These are phyloP conservation scores for Madurella mycetomatis DNA, from an alignment of 2,329 filamentous ascomycete species.

Conservation along the genomic window DNA sequence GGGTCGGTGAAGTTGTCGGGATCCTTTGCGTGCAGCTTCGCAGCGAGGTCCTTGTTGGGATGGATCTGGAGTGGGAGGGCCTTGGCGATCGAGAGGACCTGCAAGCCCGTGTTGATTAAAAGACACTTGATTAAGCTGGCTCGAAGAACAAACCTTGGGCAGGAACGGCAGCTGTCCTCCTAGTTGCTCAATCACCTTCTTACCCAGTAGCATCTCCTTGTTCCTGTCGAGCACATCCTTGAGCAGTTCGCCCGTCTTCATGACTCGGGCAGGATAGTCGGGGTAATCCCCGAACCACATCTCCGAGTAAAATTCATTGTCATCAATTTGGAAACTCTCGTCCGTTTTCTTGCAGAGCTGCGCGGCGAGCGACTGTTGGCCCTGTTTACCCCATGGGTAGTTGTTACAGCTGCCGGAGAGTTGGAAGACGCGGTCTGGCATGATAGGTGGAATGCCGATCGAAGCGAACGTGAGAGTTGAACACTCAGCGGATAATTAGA, in stretches of 20 bases:
- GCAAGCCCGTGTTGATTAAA: constrained; percentile 4
- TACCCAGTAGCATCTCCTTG: constrained; percentile 59
- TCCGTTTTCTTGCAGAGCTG: constrained; percentile 61
- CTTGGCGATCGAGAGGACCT: constrained; percentile 70
- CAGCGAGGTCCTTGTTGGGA: constrained; percentile 63
- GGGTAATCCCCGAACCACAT: constrained; percentile 79
- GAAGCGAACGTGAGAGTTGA: neutral
- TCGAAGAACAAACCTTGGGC: constrained; percentile 52
- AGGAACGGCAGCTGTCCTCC: constrained; percentile 65
- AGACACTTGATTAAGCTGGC: neutral
- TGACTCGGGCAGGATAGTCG: constrained; percentile 60
- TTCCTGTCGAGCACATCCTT: constrained; percentile 60
- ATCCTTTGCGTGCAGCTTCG: constrained; percentile 58
- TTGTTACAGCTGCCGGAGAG: constrained; percentile 49
- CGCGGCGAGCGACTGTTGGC: constrained; percentile 61
- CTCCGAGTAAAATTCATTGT: constrained; percentile 58
- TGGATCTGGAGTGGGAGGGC: constrained; percentile 72
- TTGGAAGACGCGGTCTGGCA: constrained; percentile 37
- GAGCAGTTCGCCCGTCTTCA: constrained; percentile 59
- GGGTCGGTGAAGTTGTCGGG: constrained; percentile 64
- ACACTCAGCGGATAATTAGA: too few species aligned
- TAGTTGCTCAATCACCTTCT: constrained; percentile 56
- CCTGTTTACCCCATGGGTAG: constrained; percentile 69
- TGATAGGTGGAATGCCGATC: neutral
- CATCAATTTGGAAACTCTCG: constrained; percentile 58